These are phyloP conservation scores for Taphrina flavorubra DNA, from an alignment of 1,139 yeast genomes.

Conservation along the genomic window DNA sequence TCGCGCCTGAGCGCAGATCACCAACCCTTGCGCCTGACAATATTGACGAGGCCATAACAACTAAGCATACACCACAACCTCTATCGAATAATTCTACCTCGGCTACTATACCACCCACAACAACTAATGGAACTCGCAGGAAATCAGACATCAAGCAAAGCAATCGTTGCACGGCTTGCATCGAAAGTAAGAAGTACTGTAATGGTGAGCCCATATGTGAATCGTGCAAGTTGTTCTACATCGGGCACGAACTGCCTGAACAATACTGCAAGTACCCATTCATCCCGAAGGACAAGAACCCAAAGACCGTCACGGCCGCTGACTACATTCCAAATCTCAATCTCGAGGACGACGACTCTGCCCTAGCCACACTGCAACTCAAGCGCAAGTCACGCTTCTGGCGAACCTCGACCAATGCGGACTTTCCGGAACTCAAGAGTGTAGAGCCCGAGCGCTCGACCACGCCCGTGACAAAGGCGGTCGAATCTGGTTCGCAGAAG, in stretches of 20 bases:
- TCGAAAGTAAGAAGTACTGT: constrained; percentile 16
- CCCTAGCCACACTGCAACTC: constrained; percentile 3
- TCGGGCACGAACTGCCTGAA: constrained; percentile 14
- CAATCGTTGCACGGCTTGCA: constrained; percentile 23
- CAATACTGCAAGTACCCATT: constrained; percentile 24
- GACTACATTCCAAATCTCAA: constrained; percentile 3
- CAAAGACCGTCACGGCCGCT: constrained; percentile 8
- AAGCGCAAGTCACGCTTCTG: constrained; percentile 21
- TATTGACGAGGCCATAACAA: neutral
- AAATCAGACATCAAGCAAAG: constrained; percentile 7
- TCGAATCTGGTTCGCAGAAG: neutral
- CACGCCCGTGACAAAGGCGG: constrained; percentile 3
- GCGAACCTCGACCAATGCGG: constrained; percentile 24
- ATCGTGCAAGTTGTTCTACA: constrained; percentile 10
- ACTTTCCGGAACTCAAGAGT: constrained; percentile 13
- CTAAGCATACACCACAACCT: neutral
- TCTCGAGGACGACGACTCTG: constrained; percentile 4
- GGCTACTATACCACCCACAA: neutral
- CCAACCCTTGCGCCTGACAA: neutral
- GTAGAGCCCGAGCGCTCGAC: neutral
- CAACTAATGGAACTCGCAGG: neutral
- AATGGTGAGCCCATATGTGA: constrained; percentile 23
- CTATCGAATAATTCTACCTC: neutral
- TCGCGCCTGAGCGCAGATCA: neutral
- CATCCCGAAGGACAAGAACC: constrained; percentile 4